Conservation (phyloP, 2,329 filamentous ascomycete species). For the Ceratocystis huliohia region DNA sequence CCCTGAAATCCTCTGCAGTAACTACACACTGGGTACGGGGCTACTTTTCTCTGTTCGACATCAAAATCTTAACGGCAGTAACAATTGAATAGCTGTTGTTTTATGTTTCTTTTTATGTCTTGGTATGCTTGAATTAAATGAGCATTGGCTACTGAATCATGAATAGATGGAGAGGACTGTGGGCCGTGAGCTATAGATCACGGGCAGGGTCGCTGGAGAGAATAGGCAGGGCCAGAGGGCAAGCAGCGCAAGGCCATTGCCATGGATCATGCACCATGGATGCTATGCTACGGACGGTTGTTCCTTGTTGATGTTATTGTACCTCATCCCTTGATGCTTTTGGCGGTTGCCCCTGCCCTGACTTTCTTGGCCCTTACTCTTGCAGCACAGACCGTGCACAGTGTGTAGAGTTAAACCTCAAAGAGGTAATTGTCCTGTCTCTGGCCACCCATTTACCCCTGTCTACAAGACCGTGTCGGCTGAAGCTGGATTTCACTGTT, state of each 20-base stretch:
- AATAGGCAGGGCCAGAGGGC: no score
- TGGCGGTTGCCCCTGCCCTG: conserved; percentile 8
- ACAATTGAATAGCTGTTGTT: no score
- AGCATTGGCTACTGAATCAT: no score
- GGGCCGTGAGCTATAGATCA: neutral
- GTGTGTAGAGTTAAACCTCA: conserved; percentile 12
- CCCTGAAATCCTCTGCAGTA: neutral
- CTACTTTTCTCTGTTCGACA: no score
- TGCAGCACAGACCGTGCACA: conserved; percentile 14
- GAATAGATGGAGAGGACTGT: neutral
- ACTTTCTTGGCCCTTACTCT: conserved; percentile 1
- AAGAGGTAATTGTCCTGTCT: conserved; percentile 13
- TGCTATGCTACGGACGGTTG: neutral
- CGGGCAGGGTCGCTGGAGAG: no score
- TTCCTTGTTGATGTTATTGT: neutral
- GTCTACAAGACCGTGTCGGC: conserved; percentile 15
- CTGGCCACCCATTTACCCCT: conserved; percentile 8
- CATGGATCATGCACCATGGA: neutral
- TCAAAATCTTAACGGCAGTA: no score
- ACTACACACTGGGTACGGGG: neutral
- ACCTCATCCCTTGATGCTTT: conserved; percentile 7
- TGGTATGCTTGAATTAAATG: no score
- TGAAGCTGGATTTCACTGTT: conserved; percentile 17
- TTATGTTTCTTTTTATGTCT: no score
- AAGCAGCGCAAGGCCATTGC: neutral